A percentile compares a stretch with the other conserved stretches of the same genome.
phyloP scores from a whole-genome alignment of 1,139 yeast genomes.

The Yamadazyma sp. region DNA sequence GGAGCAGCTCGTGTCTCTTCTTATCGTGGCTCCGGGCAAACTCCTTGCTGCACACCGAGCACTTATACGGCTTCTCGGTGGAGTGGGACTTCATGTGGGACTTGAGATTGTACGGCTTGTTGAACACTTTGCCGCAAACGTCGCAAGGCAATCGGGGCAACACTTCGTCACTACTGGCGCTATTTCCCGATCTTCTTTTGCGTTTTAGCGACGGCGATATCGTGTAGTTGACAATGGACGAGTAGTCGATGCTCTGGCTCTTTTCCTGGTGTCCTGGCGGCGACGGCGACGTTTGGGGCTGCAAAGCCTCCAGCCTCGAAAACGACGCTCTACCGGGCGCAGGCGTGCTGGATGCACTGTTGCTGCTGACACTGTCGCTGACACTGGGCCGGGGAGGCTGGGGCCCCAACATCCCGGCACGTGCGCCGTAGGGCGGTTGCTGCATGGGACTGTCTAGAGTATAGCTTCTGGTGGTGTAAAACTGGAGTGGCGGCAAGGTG shows the following conservation, averaged over 20 bases:
- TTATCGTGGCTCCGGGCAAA: slow-evolving; percentile 60
- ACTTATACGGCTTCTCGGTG: slow-evolving; percentile 53
- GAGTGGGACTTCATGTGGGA: slow-evolving; percentile 59
- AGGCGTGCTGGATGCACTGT: background rate
- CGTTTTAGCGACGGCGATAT: slow-evolving; percentile 37
- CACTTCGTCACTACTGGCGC: background rate
- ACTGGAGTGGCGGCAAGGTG: slow-evolving; percentile 7
- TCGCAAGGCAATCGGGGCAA: slow-evolving; percentile 37
- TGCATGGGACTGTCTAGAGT: background rate
- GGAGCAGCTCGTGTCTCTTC: slow-evolving; percentile 55
- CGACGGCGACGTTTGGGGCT: background rate
- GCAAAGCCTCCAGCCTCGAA: background rate
- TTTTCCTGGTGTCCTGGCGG: slow-evolving; percentile 1
- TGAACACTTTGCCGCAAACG: slow-evolving; percentile 50
- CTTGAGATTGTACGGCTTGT: slow-evolving; percentile 55
- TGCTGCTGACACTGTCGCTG: background rate
- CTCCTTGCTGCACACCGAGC: slow-evolving; percentile 47
- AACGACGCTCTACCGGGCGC: background rate
- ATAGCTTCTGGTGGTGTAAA: slow-evolving; percentile 5
- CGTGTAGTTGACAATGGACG: slow-evolving; percentile 38
- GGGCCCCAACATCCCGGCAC: too few species aligned
- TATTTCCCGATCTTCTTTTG: slow-evolving; percentile 24
- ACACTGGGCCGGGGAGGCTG: background rate
- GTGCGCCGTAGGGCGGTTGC: background rate
- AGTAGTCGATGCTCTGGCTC: slow-evolving; percentile 29